Evolutionary conservation across 2,329 filamentous ascomycete species (phyloP), one percentile per base, ranked within the genome.

Genomic region (Sclerotinia spermophila): DNA sequence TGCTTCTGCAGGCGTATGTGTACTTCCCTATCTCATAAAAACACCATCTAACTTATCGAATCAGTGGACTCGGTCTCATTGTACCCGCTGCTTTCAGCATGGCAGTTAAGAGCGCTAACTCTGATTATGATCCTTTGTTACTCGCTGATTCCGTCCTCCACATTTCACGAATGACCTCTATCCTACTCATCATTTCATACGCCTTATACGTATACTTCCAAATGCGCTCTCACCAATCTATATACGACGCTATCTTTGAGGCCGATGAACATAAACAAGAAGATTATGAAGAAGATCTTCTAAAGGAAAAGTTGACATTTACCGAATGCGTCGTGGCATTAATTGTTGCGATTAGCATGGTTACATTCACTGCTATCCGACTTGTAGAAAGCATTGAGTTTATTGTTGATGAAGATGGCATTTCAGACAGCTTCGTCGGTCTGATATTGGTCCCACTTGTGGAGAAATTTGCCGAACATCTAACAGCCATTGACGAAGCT

Each of bases 401-500:
- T 76, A 87, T 90, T 59, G 87, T 89, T 35, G 77, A 80, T 27
- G 82, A 84, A 59, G 81, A 80, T 35, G 80, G 82, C 35, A 82
- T 89, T 55, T 83, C 83, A 0, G 86, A 89, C 73, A 84, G 84
- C 44, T 90, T 90, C 73, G 82, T 90, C 71, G 87, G 92, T 76
- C 82, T 96, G 45, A 95, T 96, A 74, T 84, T 96, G 0, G 86
- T 96, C 7, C 90, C 92, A 3, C 84, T 96, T 0, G 92, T 96
- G 7, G 93, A 96, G 78, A 96, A 97, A 80, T 89, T 91, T 2
- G 92, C 93, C 17, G 93, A 96, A 80, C 93, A 96, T 80, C 82
- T 96, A 58, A 94, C 92, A 2, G 92, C 92, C 56, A 85, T 96
- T 71, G 92, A 96, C 76, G 93, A 96, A 84, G 93, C 93, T 35